These are phyloP conservation scores for Monosporozyma aquatica DNA, from an alignment of 805 yeast genomes.

Conservation along the genomic window DNA sequence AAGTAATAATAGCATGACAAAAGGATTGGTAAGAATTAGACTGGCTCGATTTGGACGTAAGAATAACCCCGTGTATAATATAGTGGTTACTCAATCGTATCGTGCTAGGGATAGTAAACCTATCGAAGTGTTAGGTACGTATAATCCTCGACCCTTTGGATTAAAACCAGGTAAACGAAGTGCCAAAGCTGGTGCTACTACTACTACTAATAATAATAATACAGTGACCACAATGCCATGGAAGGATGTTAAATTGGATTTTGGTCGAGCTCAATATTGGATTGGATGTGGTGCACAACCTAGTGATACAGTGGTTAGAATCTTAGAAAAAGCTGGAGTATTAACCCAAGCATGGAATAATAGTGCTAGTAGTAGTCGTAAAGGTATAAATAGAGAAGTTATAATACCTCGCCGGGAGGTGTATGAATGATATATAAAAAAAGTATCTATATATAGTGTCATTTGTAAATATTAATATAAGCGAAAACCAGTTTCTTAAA, in stretches of 20 bases:
- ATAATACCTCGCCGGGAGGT: conserved; percentile 20
- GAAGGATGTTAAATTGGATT: conserved; percentile 78
- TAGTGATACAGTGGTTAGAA: conserved; percentile 64
- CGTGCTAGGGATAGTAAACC: conserved; percentile 85
- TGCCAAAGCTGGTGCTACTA: no score
- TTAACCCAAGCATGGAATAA: conserved; percentile 20
- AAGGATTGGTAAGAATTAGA: conserved; percentile 76
- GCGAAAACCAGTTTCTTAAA: not conserved
- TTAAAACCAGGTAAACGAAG: no score
- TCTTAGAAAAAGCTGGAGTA: conserved; percentile 72
- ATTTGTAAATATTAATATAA: not conserved
- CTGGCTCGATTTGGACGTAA: conserved; percentile 88
- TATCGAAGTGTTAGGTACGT: conserved; percentile 90
- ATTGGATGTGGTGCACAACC: conserved; percentile 96
- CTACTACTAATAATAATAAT: conserved; percentile 34
- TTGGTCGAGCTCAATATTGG: conserved; percentile 90
- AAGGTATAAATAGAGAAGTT: conserved; percentile 12
- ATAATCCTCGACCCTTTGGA: conserved; percentile 60
- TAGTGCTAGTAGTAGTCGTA: not conserved
- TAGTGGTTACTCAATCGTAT: conserved; percentile 70
- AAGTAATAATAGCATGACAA: conserved; percentile 25
- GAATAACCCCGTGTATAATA: conserved; percentile 81
- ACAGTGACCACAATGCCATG: conserved; percentile 48
- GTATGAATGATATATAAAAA: conserved; percentile 10
- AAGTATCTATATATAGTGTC: not conserved